Conservation (phyloP, 805 yeast species). For the Cyberlindnera veronae region DNA sequence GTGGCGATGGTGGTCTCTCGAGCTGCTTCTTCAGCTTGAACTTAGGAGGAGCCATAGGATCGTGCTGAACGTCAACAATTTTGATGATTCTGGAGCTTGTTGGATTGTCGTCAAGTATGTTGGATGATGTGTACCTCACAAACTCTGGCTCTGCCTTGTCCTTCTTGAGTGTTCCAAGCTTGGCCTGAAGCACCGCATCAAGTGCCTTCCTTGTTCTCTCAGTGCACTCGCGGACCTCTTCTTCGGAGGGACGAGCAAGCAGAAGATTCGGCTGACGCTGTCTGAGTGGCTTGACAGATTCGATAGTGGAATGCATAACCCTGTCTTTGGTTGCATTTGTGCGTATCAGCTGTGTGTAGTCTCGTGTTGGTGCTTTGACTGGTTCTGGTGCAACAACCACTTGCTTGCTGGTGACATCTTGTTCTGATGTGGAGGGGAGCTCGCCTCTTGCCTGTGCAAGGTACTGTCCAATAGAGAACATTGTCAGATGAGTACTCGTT, state of each 20-base stretch:
- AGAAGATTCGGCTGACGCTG: conserved; percentile 37
- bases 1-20: conserved; percentile 67
- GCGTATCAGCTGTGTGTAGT: conserved; percentile 23
- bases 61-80: conserved; percentile 64
- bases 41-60: conserved; percentile 84
- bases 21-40: conserved; percentile 66
- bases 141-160: conserved; percentile 36
- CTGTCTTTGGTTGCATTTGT: conserved; percentile 19
- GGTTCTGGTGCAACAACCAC: conserved; percentile 14
- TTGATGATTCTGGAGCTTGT: conserved; percentile 48
- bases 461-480: conserved; percentile 24
- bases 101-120: conserved; percentile 30
- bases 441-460: conserved; percentile 13
- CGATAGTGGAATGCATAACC: conserved; percentile 41
- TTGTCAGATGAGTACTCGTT: no score
- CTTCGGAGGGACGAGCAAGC: conserved; percentile 44
- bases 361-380: conserved; percentile 6
- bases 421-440: not conserved
- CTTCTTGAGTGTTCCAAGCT: conserved; percentile 30
- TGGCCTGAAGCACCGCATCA: conserved; percentile 43
- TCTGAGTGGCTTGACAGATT: conserved; percentile 61
- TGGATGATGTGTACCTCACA: conserved; percentile 42
- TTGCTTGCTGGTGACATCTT: conserved; percentile 1
- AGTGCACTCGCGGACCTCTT: conserved; percentile 44
- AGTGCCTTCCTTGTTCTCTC: conserved; percentile 56